A percentile compares a stretch with the other conserved stretches of the same genome.
These are phyloP conservation scores for Plasmodium gallinaceum DNA, from an alignment of 169 alveolate species.

Conservation along the genomic window DNA sequence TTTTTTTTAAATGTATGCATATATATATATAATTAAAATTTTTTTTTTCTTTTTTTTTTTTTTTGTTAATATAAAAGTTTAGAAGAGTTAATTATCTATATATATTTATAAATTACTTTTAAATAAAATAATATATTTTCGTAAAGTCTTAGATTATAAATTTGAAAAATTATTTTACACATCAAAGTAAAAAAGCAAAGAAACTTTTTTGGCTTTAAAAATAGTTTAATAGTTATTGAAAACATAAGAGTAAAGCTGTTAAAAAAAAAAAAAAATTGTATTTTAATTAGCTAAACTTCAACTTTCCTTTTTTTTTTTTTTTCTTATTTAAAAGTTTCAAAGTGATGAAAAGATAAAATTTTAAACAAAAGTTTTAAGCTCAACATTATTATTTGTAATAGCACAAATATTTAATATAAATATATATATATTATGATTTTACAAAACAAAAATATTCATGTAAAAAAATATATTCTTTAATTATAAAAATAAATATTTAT, in stretches of 20 bases:
- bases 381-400: neutral
- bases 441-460: neutral
- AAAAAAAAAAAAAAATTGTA: neutral
- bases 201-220: neutral
- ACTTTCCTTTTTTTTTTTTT: neutral
- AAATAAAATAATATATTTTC: neutral
- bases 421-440: neutral
- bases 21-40: no score
- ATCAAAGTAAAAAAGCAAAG: conserved; percentile 1
- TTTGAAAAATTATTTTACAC: neutral
- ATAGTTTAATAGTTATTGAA: neutral
- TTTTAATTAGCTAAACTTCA: neutral
- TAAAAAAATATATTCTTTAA: no score
- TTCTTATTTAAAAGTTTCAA: neutral
- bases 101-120: neutral
- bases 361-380: neutral
- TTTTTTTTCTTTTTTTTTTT: no score
- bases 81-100: no score
- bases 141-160: neutral
- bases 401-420: neutral
- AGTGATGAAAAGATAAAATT: no score
- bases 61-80: no score
- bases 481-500: no score
- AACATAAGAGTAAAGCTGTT: neutral
- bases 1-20: neutral